Percentiles rank a stretch among this genome's conserved stretches.
Conservation (phyloP, 169 alveolate genomes). For the Babesia ovata region DNA sequence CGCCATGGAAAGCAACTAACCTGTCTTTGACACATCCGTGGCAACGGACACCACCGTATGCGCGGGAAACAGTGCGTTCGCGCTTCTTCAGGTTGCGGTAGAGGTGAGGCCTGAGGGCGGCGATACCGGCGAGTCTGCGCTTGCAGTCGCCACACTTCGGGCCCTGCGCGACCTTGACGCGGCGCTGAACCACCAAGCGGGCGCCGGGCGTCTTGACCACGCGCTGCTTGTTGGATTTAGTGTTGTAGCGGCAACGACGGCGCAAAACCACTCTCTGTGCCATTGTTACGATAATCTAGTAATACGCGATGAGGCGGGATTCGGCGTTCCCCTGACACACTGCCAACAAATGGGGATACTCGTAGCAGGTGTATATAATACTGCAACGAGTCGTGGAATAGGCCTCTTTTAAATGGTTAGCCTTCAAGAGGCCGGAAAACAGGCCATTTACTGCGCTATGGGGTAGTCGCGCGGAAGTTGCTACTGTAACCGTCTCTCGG, state of each 20-base stretch:
- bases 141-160: conserved; percentile 85
- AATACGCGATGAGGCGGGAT: not conserved
- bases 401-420: too few relatives aligned
- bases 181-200: conserved; percentile 75
- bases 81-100: conserved; percentile 72
- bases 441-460: conserved; percentile 20
- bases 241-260: conserved; percentile 83
- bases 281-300: conserved; percentile 67
- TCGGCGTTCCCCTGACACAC: not conserved
- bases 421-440: not conserved
- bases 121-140: conserved; percentile 74
- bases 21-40: conserved; percentile 83
- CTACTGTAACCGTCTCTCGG: not conserved
- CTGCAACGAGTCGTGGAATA: too few relatives aligned
- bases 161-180: conserved; percentile 76
- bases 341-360: conserved; percentile 1
- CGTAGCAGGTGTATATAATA: not conserved
- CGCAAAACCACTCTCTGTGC: conserved; percentile 88
- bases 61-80: conserved; percentile 87
- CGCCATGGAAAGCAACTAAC: conserved; percentile 18
- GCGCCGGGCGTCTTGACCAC: conserved; percentile 90
- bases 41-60: conserved; percentile 88
- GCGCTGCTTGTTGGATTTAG: conserved; percentile 85
- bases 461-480: conserved; percentile 24
- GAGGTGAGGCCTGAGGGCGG: conserved; percentile 80